phyloP scores from a whole-genome alignment of 768 basidiomycete genomes.

The Favolaschia claudopus region DNA sequence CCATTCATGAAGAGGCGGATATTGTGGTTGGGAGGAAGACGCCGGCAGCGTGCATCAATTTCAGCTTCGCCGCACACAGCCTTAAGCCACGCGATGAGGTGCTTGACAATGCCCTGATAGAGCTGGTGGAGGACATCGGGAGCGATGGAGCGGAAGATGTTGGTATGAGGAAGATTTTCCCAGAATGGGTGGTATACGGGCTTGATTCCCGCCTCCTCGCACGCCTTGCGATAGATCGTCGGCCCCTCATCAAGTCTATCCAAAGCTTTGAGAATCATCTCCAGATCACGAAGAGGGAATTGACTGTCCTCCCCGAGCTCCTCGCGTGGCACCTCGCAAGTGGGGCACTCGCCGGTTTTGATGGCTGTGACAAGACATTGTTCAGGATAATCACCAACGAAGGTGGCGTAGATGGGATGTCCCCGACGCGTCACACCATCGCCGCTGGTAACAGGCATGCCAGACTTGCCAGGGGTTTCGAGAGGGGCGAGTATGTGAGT shows the following conservation, averaged over 20 bases:
- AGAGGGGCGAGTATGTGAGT: not conserved
- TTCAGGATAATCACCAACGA: constrained; percentile 31
- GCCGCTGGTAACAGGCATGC: constrained; percentile 29
- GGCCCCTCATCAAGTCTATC: not conserved
- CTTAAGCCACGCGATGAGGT: constrained; percentile 34
- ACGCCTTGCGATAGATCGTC: not conserved
- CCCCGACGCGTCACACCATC: constrained; percentile 30
- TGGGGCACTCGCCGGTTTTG: not conserved
- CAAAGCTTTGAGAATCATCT: not conserved
- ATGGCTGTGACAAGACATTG: constrained; percentile 23
- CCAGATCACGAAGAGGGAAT: not conserved
- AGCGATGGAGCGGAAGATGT: constrained; percentile 31
- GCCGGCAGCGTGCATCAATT: constrained; percentile 39
- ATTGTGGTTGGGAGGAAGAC: no score
- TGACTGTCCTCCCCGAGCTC: not conserved
- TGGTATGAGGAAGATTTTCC: constrained; percentile 29
- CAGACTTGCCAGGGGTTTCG: constrained; percentile 4
- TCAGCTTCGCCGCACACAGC: constrained; percentile 26
- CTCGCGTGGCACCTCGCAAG: not conserved
- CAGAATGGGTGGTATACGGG: constrained; percentile 33
- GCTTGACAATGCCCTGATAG: constrained; percentile 37
- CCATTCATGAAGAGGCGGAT: no score
- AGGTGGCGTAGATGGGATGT: no score
- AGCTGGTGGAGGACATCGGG: constrained; percentile 39
- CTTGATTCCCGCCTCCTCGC: constrained; percentile 24